phyloP scores from a whole-genome alignment of 2,329 filamentous ascomycete species.

The Thermoascus crustaceus region DNA sequence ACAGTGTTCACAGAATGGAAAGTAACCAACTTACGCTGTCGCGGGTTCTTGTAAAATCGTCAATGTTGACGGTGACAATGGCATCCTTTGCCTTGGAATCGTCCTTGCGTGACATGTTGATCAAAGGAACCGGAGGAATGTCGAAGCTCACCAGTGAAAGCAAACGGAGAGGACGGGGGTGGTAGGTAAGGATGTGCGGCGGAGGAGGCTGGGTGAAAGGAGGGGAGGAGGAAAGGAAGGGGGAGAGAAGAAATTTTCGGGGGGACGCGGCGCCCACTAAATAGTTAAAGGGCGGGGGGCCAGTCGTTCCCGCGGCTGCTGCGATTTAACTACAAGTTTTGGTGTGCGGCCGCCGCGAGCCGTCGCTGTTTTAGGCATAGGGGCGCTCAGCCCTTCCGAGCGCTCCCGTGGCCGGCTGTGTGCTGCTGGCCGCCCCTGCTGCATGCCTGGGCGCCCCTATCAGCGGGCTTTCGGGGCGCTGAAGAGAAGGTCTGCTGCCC shows the following conservation, averaged over 20 bases:
- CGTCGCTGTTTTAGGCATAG: conserved; percentile 15
- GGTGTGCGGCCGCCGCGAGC: conserved; percentile 3
- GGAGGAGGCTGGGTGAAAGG: conserved; percentile 25
- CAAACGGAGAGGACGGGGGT: conserved; percentile 41
- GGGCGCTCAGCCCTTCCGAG: background rate
- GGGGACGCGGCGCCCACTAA: conserved; percentile 7
- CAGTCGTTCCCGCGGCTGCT: background rate
- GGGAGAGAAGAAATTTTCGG: conserved; percentile 15
- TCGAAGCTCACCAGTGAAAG: background rate
- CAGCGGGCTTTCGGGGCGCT: background rate
- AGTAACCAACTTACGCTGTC: conserved; percentile 60
- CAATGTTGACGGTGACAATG: conserved; percentile 46
- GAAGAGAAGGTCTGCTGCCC: no score
- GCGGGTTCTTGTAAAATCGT: conserved; percentile 70
- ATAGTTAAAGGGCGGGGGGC: conserved; percentile 4
- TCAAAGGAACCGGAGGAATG: conserved; percentile 43
- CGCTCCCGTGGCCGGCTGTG: conserved; percentile 10
- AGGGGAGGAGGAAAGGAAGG: conserved; percentile 5
- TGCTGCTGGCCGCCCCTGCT: background rate
- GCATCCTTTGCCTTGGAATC: conserved; percentile 27
- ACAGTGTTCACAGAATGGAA: conserved; percentile 8
- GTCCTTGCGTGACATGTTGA: conserved; percentile 36
- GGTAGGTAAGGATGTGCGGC: conserved; percentile 38
- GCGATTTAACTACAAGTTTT: background rate
- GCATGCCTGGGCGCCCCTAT: background rate